Percentiles rank a stretch among this genome's conserved stretches.
These are phyloP conservation scores for Dendrobium chrysotoxum DNA, from an alignment of 106 monocot genomes.

Conservation along the genomic window DNA sequence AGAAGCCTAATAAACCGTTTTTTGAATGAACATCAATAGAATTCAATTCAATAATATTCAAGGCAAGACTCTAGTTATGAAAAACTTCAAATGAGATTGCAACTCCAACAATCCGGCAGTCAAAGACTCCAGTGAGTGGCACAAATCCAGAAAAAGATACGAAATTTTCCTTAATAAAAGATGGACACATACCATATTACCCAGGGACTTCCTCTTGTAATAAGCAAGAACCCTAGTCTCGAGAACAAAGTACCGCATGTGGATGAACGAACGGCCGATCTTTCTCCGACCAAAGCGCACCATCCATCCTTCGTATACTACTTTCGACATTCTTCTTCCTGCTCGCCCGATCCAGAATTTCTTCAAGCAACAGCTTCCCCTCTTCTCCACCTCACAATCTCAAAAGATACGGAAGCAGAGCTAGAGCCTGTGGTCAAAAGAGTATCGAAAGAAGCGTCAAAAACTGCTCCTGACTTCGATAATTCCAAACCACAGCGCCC, in stretches of 20 bases:
- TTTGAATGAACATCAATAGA: not conserved
- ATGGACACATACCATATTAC: conserved; percentile 40
- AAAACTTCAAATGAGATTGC: not conserved
- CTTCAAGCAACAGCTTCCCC: not conserved
- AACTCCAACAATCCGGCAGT: not conserved
- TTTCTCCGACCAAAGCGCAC: conserved; percentile 73
- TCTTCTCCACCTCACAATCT: conserved; percentile 7
- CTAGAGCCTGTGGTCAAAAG: not conserved
- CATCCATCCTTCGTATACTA: conserved; percentile 89
- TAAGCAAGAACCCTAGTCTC: conserved; percentile 70
- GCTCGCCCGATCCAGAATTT: not conserved
- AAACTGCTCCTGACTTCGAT: not conserved
- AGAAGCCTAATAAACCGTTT: not conserved
- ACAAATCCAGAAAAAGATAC: not conserved
- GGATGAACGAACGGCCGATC: conserved; percentile 84
- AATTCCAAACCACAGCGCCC: not conserved
- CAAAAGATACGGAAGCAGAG: not conserved
- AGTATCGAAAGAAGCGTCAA: not conserved
- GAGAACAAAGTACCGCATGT: conserved; percentile 86
- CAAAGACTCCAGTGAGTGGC: not conserved
- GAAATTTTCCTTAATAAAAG: not conserved
- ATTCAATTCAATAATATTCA: not conserved
- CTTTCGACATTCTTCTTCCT: conserved; percentile 35
- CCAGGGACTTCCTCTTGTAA: conserved; percentile 86
- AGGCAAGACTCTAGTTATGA: not conserved